phyloP scores from a whole-genome alignment of 176 grass and related monocot species.

The Eragrostis curvula region DNA sequence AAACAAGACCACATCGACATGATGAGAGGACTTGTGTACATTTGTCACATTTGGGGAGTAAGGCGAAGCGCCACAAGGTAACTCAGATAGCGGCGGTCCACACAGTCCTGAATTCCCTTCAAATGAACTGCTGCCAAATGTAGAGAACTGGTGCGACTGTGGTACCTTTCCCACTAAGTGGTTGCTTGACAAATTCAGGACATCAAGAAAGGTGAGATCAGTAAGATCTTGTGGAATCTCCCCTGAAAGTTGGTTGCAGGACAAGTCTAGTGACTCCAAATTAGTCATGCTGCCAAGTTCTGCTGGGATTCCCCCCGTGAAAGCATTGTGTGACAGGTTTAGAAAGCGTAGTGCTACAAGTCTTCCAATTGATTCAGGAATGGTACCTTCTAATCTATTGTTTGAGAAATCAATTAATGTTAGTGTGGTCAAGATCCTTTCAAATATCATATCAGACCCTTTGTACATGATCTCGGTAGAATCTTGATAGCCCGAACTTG shows the following conservation, averaged over 20 bases:
- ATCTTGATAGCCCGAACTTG: no score
- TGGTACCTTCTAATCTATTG: background rate
- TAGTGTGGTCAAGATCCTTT: background rate
- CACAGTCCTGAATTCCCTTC: background rate
- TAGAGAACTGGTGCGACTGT: background rate
- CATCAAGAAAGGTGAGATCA: conserved; percentile 26
- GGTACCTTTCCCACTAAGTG: conserved; percentile 38
- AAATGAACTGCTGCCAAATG: background rate
- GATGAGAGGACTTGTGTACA: background rate
- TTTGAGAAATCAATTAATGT: background rate
- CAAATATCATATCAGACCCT: background rate
- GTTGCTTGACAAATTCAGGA: conserved; percentile 36
- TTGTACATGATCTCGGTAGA: background rate
- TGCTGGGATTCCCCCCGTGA: background rate
- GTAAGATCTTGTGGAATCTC: conserved; percentile 11
- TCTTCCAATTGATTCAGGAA: conserved; percentile 2
- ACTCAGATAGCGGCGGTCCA: background rate
- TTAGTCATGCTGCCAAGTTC: background rate
- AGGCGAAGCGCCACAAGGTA: background rate
- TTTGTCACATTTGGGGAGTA: background rate
- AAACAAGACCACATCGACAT: conserved; percentile 17
- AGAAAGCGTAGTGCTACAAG: background rate
- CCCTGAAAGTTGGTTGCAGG: conserved; percentile 1
- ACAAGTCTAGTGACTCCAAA: conserved; percentile 16
- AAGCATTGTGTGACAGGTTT: conserved; percentile 23